phyloP scores from a whole-genome alignment of 441 rosid genomes.

The Bruguiera hainesii region DNA sequence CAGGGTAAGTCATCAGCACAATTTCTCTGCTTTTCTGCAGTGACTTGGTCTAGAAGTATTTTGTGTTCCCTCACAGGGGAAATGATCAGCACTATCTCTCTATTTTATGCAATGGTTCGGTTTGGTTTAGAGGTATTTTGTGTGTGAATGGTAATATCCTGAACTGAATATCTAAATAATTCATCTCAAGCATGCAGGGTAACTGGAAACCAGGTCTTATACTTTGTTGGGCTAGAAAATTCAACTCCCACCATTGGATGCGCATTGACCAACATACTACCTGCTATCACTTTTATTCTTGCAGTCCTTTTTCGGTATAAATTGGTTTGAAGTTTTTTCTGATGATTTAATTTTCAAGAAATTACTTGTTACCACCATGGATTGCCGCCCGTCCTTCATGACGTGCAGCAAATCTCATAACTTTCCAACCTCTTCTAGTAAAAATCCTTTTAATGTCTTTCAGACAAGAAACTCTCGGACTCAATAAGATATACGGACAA shows the following conservation, averaged over 20 bases:
- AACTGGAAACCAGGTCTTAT: constrained; percentile 69
- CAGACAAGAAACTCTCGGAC: constrained; percentile 69
- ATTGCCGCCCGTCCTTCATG: no score
- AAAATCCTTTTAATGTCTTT: not conserved
- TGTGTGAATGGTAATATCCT: no score
- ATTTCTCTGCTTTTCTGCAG: no score
- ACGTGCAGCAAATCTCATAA: no score
- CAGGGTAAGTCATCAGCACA: constrained; percentile 45
- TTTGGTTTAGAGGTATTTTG: no score
- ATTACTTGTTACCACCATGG: not conserved
- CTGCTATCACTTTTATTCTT: constrained; percentile 73
- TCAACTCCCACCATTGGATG: constrained; percentile 79
- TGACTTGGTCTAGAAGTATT: no score
- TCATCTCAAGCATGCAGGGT: constrained; percentile 37
- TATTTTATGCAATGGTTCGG: no score
- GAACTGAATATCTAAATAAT: no score
- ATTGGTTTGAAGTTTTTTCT: not conserved
- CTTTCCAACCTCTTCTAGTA: no score
- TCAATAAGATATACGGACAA: constrained; percentile 58
- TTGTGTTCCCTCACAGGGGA: constrained; percentile 30
- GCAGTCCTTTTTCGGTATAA: constrained; percentile 74
- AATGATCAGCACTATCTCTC: no score
- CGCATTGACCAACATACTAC: constrained; percentile 69
- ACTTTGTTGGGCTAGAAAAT: constrained; percentile 72
- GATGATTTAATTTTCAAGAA: not conserved